These are phyloP conservation scores for Cladophialophora chaetospira DNA, from an alignment of 2,329 filamentous ascomycete species.

Conservation along the genomic window DNA sequence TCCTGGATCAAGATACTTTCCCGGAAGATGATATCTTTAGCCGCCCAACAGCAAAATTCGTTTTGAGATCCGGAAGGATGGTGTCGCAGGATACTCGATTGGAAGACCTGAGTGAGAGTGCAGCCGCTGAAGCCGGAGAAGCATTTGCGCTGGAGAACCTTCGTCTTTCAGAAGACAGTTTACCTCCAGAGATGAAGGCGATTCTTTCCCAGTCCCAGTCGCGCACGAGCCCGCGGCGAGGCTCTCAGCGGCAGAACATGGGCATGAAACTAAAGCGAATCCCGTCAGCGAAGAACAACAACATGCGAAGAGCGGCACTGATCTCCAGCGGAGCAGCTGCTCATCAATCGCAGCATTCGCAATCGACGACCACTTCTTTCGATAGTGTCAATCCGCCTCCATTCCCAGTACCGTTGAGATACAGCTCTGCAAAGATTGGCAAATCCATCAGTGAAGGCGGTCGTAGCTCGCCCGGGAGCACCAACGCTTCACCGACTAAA, in stretches of 20 bases:
- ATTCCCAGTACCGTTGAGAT: slow-evolving; percentile 86
- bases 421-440: slow-evolving; percentile 77
- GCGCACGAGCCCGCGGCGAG: slow-evolving; percentile 19
- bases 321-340: slow-evolving; percentile 76
- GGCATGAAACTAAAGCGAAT: slow-evolving; percentile 29
- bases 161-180: slow-evolving; percentile 30
- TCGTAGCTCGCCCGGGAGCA: slow-evolving; percentile 70
- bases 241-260: slow-evolving; percentile 20
- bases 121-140: slow-evolving; percentile 27
- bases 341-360: slow-evolving; percentile 64
- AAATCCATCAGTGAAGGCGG: slow-evolving; percentile 73
- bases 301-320: slow-evolving; percentile 76
- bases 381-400: slow-evolving; percentile 62
- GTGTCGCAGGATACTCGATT: slow-evolving; percentile 41
- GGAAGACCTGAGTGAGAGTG: slow-evolving; percentile 41
- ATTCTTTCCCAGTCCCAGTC: slow-evolving; percentile 24
- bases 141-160: slow-evolving; percentile 29
- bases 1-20: slow-evolving; percentile 34
- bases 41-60: slow-evolving; percentile 48
- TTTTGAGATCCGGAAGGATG: slow-evolving; percentile 45
- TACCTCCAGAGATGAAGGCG: slow-evolving; percentile 28
- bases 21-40: slow-evolving; percentile 49
- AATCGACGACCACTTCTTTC: slow-evolving; percentile 50
- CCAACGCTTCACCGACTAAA: slow-evolving; percentile 56
- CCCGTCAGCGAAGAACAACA: slow-evolving; percentile 50